These are phyloP conservation scores for Phytophthora quininea DNA, from an alignment of 352 stramenopile genomes.

Conservation along the genomic window DNA sequence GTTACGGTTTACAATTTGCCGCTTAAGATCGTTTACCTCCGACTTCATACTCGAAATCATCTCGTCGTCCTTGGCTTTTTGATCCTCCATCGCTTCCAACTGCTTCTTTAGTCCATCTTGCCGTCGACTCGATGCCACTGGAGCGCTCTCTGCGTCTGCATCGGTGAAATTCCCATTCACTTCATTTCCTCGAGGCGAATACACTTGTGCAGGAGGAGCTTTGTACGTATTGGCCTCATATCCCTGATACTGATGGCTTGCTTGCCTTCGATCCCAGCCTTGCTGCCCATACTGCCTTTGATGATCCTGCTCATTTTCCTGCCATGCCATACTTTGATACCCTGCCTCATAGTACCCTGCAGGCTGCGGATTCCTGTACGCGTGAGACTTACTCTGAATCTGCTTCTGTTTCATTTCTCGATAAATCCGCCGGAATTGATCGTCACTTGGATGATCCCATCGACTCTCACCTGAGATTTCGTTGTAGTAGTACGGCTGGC, in stretches of 20 bases:
- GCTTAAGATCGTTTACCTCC: slow-evolving; percentile 24
- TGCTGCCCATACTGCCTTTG: slow-evolving; percentile 31
- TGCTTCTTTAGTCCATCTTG: slow-evolving; percentile 31
- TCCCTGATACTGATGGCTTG: slow-evolving; percentile 29
- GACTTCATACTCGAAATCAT: slow-evolving; percentile 24
- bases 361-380: slow-evolving; percentile 21
- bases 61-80: slow-evolving; percentile 33
- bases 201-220: slow-evolving; percentile 25
- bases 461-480: slow-evolving; percentile 74
- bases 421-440: slow-evolving; percentile 68
- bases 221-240: slow-evolving; percentile 27
- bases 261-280: slow-evolving; percentile 28
- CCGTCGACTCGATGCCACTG: slow-evolving; percentile 12
- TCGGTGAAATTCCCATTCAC: slow-evolving; percentile 10
- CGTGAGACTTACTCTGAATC: slow-evolving; percentile 34
- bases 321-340: slow-evolving; percentile 32
- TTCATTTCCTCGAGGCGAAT: slow-evolving; percentile 23
- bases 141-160: slow-evolving; percentile 18
- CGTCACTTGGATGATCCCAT: slow-evolving; percentile 83
- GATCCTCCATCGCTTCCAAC: slow-evolving; percentile 39
- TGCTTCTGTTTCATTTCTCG: slow-evolving; percentile 47
- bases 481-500: slow-evolving; percentile 84
- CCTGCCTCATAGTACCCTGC: slow-evolving; percentile 40
- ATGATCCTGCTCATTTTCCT: slow-evolving; percentile 30
- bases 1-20: slow-evolving; percentile 32